Evolutionary conservation across 306 rosid species (phyloP).

Genomic region (Albizia julibrissin): DNA sequence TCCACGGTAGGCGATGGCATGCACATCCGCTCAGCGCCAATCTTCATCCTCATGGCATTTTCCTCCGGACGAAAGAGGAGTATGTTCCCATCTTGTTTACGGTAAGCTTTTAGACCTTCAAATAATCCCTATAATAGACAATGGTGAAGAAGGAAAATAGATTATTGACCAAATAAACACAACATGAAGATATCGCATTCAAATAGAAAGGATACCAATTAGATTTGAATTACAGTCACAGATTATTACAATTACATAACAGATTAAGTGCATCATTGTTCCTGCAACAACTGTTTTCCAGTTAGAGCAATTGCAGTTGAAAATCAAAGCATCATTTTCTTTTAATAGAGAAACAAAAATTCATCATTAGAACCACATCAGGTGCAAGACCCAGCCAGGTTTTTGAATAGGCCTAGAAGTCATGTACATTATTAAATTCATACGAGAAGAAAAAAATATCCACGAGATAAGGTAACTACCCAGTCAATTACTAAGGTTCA

Average conservation of each 20-base stretch:
- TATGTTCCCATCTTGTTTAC: conserved; percentile 66
- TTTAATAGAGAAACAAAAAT: not conserved
- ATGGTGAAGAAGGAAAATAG: conserved; percentile 22
- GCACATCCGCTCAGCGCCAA: conserved; percentile 96
- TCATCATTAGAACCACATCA: not conserved
- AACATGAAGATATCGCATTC: not conserved
- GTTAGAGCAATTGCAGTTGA: not conserved
- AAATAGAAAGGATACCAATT: not conserved
- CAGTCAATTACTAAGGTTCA: not conserved
- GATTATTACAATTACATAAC: not conserved
- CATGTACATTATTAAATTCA: not conserved
- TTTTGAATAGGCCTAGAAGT: not conserved
- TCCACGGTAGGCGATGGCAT: conserved; percentile 89
- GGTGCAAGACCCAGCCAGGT: not conserved
- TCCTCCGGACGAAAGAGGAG: conserved; percentile 94
- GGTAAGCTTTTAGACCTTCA: conserved; percentile 95
- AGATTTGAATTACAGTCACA: not conserved
- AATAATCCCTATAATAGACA: conserved; percentile 70
- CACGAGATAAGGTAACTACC: not conserved
- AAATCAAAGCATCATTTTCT: not conserved
- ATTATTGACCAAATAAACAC: conserved; percentile 17
- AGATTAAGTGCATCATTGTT: not conserved
- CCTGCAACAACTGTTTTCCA: conserved; percentile 13
- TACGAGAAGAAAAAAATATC: not conserved
- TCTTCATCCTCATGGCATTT: conserved; percentile 75